These are phyloP conservation scores for Penicillium manginii DNA, from an alignment of 495 filamentous ascomycete genomes.

Conservation along the genomic window DNA sequence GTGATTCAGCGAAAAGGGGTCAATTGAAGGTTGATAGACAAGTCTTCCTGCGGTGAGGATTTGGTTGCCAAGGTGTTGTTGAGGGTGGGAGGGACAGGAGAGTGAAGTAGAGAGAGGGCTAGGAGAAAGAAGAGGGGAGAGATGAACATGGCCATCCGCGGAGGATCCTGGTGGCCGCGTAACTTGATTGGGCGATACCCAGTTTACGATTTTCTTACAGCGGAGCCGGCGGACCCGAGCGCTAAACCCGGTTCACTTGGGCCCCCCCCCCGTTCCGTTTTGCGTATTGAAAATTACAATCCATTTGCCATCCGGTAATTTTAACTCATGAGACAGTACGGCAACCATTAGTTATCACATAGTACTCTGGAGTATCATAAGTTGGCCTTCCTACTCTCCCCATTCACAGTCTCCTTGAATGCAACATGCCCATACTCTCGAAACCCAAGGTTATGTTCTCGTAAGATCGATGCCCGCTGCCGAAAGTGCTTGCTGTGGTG, in stretches of 20 bases:
- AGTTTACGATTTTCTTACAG: not conserved
- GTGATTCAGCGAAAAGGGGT: not conserved
- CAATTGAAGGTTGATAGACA: slow-evolving; percentile 1
- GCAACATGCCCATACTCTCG: slow-evolving; percentile 30
- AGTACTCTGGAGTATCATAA: too few relatives aligned
- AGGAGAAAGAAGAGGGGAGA: slow-evolving; percentile 9
- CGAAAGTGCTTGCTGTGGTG: slow-evolving; percentile 27
- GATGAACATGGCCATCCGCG: slow-evolving; percentile 4
- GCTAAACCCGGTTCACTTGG: too few relatives aligned
- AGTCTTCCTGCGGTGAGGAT: not conserved
- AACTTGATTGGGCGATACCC: slow-evolving; percentile 19
- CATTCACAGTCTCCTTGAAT: slow-evolving; percentile 17
- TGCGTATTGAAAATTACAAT: slow-evolving; percentile 11
- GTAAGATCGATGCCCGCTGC: slow-evolving; percentile 22
- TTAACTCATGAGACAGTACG: too few relatives aligned
- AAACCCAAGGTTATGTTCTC: slow-evolving; percentile 26
- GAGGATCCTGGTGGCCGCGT: not conserved
- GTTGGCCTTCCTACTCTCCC: not conserved
- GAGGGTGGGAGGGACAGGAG: not conserved
- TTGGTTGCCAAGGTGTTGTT: not conserved
- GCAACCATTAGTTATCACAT: too few relatives aligned
- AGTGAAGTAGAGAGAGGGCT: slow-evolving; percentile 5
- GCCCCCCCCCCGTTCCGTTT: slow-evolving; percentile 11
- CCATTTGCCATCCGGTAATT: too few relatives aligned
- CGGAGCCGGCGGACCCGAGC: slow-evolving; percentile 19